Base-by-base conservation (phyloP, 1,139 yeast genomes). In the Kodamaea plutei region DNA sequence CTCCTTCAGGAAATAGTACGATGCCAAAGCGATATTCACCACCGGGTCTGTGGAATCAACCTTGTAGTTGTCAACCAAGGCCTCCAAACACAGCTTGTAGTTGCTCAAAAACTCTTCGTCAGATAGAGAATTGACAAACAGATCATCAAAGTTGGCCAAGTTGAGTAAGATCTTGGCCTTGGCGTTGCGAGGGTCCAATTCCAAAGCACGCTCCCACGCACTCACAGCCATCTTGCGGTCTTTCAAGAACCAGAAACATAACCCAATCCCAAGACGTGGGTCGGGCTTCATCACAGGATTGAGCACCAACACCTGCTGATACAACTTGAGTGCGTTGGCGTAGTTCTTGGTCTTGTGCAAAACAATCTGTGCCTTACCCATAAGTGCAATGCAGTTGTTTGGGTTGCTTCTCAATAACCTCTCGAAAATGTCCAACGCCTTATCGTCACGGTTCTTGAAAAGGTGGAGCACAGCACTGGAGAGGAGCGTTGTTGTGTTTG, bases 221-320 rank as follows among this genome's bases (percentile, higher is more conserved):
- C 64, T 65, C 7, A 73, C 52, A 0, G 98, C 97, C 67, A 87
- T 74, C 28, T 72, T 71, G 41, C 76, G 74, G 52, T 87, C 95
- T 34, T 81, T 82, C 38, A 91, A 64, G 39, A 78, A 76, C 96
- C 96, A 91, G 52, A 81, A 89, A 56, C 97, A 89, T 45, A 91
- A 65, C 24, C 98, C 99, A 42, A 91, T 79, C 15, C 98, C 99
- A 36, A 91, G 73, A 58, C 99, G 71, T 13, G 98, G 95, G 56
- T 91, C 98, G 1, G 97, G 97, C 41, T 73, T 72, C 50, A 83
- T 64, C 23, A 78, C 52, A 2, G 97, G 97, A 41, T 87, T 80
- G 31, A 81, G 67, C 28, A 80, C 71, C 43, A 91, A 66, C 7
- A 85, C 81, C 42, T 81, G 84, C 60, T 91, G 99, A 56, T 84